Conservation (phyloP, 805 yeast species). For the Hanseniaspora jakobsenii region DNA sequence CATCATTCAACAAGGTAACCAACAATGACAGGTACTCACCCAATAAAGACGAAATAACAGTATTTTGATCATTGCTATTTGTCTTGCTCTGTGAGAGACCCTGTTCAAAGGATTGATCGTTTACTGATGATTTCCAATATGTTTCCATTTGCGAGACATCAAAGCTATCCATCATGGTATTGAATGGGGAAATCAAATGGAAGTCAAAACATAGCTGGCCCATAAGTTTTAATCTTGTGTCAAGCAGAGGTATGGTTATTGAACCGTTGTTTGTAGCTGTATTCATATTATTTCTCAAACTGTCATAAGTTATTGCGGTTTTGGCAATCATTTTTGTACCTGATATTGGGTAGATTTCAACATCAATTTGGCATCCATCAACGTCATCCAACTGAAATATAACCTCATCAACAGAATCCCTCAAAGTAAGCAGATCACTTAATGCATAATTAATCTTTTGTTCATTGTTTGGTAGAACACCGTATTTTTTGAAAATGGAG, state of each 20-base stretch:
- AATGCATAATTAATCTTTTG: conserved; percentile 9
- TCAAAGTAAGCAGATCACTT: conserved; percentile 6
- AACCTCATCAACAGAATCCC: conserved; percentile 46
- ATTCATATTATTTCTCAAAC: conserved; percentile 33
- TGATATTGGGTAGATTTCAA: conserved; percentile 86
- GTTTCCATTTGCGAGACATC: conserved; percentile 91
- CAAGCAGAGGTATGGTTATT: conserved; percentile 61
- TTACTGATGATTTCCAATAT: conserved; percentile 81
- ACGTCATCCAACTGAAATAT: conserved; percentile 77
- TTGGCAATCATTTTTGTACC: conserved; percentile 89
- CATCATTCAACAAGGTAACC: conserved; percentile 65
- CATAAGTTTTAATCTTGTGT: conserved; percentile 63
- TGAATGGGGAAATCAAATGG: conserved; percentile 79
- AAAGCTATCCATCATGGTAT: conserved; percentile 51
- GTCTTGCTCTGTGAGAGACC: too few species aligned
- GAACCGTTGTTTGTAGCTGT: conserved; percentile 28
- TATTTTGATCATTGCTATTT: conserved; percentile 52
- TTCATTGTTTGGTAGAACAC: not conserved
- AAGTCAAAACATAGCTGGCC: conserved; percentile 70
- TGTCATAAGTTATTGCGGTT: conserved; percentile 50
- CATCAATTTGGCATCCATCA: conserved; percentile 63
- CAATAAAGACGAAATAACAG: conserved; percentile 68
- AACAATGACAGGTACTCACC: conserved; percentile 66
- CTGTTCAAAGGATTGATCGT: too few species aligned
- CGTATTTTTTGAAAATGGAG: not conserved